Percentiles rank a stretch among this genome's conserved stretches.
phyloP scores from a whole-genome alignment of 1,139 yeast species.

The Pichia inconspicua region DNA sequence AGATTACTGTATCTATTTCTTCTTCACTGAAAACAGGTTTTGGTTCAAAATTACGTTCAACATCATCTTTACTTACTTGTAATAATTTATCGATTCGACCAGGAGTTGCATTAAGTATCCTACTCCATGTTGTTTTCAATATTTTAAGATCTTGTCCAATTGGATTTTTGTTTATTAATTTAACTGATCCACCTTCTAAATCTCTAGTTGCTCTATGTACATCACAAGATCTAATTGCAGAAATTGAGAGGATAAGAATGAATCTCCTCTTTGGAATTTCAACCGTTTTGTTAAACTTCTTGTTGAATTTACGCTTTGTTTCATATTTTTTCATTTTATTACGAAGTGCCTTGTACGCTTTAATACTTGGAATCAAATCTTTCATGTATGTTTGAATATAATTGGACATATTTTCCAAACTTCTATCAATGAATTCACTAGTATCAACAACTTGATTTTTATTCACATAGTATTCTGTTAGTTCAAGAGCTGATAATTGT shows the following conservation, averaged over 20 bases:
- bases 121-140: slow-evolving; percentile 40
- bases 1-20: slow-evolving; percentile 49
- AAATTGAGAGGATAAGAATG: slow-evolving; percentile 54
- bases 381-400: slow-evolving; percentile 32
- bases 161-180: slow-evolving; percentile 61
- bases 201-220: slow-evolving; percentile 53
- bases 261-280: slow-evolving; percentile 33
- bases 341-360: slow-evolving; percentile 27
- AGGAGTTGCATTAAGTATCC: slow-evolving; percentile 59
- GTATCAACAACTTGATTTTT: slow-evolving; percentile 45
- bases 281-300: slow-evolving; percentile 13
- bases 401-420: slow-evolving; percentile 38
- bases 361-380: slow-evolving; percentile 21
- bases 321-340: slow-evolving; percentile 25
- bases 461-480: slow-evolving; percentile 48
- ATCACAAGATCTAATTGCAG: slow-evolving; percentile 71
- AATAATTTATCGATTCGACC: slow-evolving; percentile 51
- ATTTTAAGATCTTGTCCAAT: slow-evolving; percentile 49
- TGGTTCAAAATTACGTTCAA: slow-evolving; percentile 5
- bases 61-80: slow-evolving; percentile 30
- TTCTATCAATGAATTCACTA: slow-evolving; percentile 41
- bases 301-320: slow-evolving; percentile 25
- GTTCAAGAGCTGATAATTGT: slow-evolving; percentile 55
- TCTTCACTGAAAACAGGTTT: slow-evolving; percentile 30
- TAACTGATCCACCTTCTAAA: slow-evolving; percentile 50